Conservation (phyloP, 179 eudicot genomes). For the Heliamphora pulchella region DNA sequence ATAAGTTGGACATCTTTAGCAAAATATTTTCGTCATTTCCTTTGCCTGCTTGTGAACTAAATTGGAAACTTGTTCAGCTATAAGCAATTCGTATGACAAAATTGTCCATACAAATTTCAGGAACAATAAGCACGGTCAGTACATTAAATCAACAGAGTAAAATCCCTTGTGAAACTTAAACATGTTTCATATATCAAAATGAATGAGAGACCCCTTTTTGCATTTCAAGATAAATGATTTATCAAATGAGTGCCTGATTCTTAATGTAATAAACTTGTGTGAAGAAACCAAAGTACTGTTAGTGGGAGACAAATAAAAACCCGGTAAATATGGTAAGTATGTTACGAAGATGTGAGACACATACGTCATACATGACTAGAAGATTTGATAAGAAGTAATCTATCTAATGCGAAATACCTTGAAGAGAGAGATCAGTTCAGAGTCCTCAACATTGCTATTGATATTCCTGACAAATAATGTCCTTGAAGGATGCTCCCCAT, state of each 20-base stretch:
- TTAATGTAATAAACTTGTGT: neutral
- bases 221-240: neutral
- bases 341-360: neutral
- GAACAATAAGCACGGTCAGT: neutral
- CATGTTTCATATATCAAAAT: neutral
- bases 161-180: neutral
- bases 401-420: constrained; percentile 27
- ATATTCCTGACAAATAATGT: constrained; percentile 52
- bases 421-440: constrained; percentile 44
- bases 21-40: neutral
- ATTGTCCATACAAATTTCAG: neutral
- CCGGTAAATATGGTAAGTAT: neutral
- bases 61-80: neutral
- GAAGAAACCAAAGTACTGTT: constrained; percentile 3
- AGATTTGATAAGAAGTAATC: neutral
- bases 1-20: neutral
- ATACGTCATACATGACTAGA: neutral
- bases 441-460: constrained; percentile 51
- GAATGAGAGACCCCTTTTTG: neutral
- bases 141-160: neutral
- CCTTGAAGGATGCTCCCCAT: constrained; percentile 63
- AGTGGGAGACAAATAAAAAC: neutral
- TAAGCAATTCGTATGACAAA: neutral
- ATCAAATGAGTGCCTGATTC: neutral
- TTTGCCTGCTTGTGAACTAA: neutral